phyloP scores from a whole-genome alignment of 2,329 filamentous ascomycete species.

The Domatiomyces catenatus region DNA sequence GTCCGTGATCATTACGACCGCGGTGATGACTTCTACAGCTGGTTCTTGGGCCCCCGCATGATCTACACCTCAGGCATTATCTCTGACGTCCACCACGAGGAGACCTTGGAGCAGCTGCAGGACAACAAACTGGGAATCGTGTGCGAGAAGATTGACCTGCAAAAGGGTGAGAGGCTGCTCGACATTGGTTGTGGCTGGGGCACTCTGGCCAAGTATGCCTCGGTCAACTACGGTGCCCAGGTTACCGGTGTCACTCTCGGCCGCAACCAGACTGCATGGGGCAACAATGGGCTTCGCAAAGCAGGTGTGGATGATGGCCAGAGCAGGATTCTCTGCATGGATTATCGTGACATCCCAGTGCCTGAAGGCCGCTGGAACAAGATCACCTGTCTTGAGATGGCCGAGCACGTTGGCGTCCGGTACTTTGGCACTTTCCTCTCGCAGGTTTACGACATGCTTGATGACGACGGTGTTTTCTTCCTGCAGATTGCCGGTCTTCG shows the following conservation, averaged over 20 bases:
- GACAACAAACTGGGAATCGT: constrained; percentile 94
- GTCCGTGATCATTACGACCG: constrained; percentile 87
- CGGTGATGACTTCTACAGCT: constrained; percentile 95
- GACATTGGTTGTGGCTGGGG: constrained; percentile 98
- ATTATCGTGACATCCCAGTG: constrained; percentile 86
- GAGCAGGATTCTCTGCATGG: constrained; percentile 84
- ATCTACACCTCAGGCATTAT: constrained; percentile 96
- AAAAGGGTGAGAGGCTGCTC: constrained; percentile 67
- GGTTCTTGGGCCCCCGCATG: constrained; percentile 97
- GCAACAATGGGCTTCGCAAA: constrained; percentile 74
- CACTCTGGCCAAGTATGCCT: constrained; percentile 84
- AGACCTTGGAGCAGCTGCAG: constrained; percentile 85
- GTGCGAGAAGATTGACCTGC: constrained; percentile 83
- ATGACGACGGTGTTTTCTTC: constrained; percentile 92
- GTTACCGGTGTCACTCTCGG: constrained; percentile 86
- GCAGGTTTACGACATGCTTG: constrained; percentile 88
- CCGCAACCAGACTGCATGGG: constrained; percentile 93
- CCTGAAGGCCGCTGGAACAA: constrained; percentile 72
- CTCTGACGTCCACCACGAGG: constrained; percentile 71
- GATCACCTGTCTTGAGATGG: constrained; percentile 97
- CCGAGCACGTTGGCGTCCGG: constrained; percentile 91
- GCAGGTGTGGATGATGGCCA: constrained; percentile 72
- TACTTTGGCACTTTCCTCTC: constrained; percentile 67
- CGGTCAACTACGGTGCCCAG: constrained; percentile 73
- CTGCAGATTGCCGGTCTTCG: constrained; percentile 88